Percentiles rank a stretch among this genome's conserved stretches.
These are phyloP conservation scores for Aspergillus carlsbadensis DNA, from an alignment of 495 filamentous ascomycete genomes.

Conservation along the genomic window DNA sequence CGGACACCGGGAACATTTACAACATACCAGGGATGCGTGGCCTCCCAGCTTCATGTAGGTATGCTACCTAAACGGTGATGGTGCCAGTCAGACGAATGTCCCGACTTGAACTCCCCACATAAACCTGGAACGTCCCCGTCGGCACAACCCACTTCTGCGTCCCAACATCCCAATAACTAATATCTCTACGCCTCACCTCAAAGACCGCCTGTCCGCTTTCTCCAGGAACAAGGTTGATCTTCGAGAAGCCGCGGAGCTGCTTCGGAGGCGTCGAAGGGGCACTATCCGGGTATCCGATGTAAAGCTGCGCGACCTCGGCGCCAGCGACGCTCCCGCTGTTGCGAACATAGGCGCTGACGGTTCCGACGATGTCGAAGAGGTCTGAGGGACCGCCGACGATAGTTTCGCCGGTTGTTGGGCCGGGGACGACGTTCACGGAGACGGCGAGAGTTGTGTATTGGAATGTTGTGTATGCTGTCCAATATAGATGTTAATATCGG, in stretches of 20 bases:
- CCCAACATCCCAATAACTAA: slow-evolving; percentile 71
- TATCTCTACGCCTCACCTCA: slow-evolving; percentile 65
- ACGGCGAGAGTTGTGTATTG: slow-evolving; percentile 39
- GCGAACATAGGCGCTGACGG: slow-evolving; percentile 48
- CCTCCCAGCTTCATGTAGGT: too few relatives aligned
- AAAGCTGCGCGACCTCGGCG: slow-evolving; percentile 62
- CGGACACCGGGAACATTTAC: too few relatives aligned
- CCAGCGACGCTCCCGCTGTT: slow-evolving; percentile 55
- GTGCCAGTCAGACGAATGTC: slow-evolving; percentile 17
- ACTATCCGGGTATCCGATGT: slow-evolving; percentile 53
- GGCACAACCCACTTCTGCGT: slow-evolving; percentile 75
- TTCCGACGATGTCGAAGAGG: slow-evolving; percentile 58
- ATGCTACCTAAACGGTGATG: slow-evolving; percentile 2
- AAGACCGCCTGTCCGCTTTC: slow-evolving; percentile 58
- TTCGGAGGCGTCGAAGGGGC: slow-evolving; percentile 18
- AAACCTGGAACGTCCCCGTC: slow-evolving; percentile 25
- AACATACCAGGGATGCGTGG: too few relatives aligned
- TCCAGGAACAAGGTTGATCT: slow-evolving; percentile 56
- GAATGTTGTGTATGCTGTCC: slow-evolving; percentile 61
- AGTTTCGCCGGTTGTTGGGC: slow-evolving; percentile 29
- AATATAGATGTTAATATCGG: background rate
- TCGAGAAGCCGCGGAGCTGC: slow-evolving; percentile 73
- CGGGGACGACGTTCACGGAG: slow-evolving; percentile 29
- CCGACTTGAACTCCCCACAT: slow-evolving; percentile 24
- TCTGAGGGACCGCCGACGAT: slow-evolving; percentile 55